phyloP scores from a whole-genome alignment of 148 eudicot species.

The Nyssa sinensis region DNA sequence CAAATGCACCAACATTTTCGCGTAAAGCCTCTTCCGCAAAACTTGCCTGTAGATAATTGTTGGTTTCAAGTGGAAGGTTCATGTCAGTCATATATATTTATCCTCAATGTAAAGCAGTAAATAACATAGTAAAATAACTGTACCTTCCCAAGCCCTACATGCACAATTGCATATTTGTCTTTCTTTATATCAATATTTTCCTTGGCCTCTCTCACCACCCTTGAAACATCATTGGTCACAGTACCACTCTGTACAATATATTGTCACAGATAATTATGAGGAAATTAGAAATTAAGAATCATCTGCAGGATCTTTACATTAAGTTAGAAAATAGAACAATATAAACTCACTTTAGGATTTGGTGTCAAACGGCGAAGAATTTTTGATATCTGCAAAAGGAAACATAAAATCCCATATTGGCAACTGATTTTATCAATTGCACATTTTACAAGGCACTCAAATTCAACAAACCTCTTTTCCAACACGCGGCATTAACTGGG shows the following conservation, averaged over 20 bases:
- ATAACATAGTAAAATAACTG: conserved; percentile 2
- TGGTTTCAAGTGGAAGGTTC: neutral
- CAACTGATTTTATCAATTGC: neutral
- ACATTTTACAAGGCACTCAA: neutral
- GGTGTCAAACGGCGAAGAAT: conserved; percentile 74
- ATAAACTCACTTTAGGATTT: conserved; percentile 59
- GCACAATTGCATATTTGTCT: conserved; percentile 83
- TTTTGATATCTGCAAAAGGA: conserved; percentile 59
- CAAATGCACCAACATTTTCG: conserved; percentile 90
- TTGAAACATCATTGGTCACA: conserved; percentile 70
- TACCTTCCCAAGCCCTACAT: conserved; percentile 95
- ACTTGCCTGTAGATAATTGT: conserved; percentile 44
- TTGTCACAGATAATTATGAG: neutral
- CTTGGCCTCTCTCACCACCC: conserved; percentile 77
- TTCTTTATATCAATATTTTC: conserved; percentile 68
- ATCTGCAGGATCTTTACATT: neutral
- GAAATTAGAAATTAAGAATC: neutral
- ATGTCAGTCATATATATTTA: neutral
- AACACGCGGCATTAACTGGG: conserved; percentile 71
- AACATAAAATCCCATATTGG: neutral
- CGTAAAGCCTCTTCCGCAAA: conserved; percentile 74
- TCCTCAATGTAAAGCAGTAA: neutral
- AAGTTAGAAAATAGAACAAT: neutral
- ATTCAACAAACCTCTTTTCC: conserved; percentile 55
- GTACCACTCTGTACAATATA: conserved; percentile 62